Base-by-base conservation (phyloP, 2,329 filamentous ascomycete genomes). In the Pseudonectria foliicola region DNA sequence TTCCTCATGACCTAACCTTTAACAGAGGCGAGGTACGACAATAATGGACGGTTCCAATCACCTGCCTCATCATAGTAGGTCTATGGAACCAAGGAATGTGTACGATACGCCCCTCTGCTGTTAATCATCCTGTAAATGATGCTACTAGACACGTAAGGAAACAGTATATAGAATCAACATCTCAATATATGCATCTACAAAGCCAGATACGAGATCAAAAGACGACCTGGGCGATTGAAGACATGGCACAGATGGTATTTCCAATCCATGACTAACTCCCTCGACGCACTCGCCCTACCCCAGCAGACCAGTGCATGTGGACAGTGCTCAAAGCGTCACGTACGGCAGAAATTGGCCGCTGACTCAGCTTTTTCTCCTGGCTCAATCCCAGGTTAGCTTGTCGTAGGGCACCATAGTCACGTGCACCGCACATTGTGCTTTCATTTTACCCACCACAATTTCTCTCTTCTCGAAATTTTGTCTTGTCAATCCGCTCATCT, bases 11-110 rank as follows among this genome's bases (percentile, higher is more conserved):
- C 45, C 63, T 73, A 44, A 75, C 45, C 8, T 12, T 4, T 14
- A 30, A 34, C 42, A 68, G 65, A 68, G 50, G 65, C 65, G 30
- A 62, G 63, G 45, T 68, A 68, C 35, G 65, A 68, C 35, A 61
- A 68, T 43, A 68, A 68, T 34, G 65, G 65, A 37, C 55, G 54
- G 24, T 67, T 68, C 48, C 61, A 60, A 40, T 52, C 62, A 7
- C 64, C 64, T 7, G 53, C 52, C 23, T 38, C 52, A 8, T 26
- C 39, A 39, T 60, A 52, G 33, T 25, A 46, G 13, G 31, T 24
- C 36, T 50, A 47, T 4, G 18, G 25, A 14, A 25, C 16, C 6
- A 30, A 43, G 28, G 31, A 25, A 37, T 35, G 29, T 49, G 43
- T 48, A 46, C 39, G 37, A 42, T 45, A 48, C 30, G 29, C 43